phyloP scores from a whole-genome alignment of 2,329 filamentous ascomycete genomes.

The Verruconis gallopava region DNA sequence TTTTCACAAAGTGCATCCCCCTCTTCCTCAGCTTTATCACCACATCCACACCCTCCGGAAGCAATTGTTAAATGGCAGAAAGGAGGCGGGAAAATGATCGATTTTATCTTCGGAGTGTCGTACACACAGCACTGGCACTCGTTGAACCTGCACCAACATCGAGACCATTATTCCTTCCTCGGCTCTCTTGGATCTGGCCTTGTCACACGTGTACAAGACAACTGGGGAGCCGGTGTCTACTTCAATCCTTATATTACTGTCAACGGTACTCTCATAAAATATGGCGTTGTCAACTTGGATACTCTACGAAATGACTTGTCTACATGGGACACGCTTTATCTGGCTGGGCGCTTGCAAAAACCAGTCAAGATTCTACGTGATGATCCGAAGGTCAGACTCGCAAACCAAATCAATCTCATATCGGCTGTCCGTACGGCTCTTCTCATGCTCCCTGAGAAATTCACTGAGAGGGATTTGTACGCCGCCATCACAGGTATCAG shows the following conservation, averaged over 20 bases:
- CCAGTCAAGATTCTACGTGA: constrained; percentile 96
- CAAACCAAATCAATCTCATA: constrained; percentile 91
- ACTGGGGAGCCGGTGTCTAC: constrained; percentile 85
- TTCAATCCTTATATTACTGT: constrained; percentile 94
- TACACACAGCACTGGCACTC: constrained; percentile 96
- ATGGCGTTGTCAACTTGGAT: constrained; percentile 88
- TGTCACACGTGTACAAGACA: constrained; percentile 76
- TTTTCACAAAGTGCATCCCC: constrained; percentile 60
- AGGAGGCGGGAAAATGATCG: constrained; percentile 88
- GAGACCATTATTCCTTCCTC: constrained; percentile 81
- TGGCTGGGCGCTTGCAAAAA: constrained; percentile 93
- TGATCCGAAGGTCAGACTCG: constrained; percentile 79
- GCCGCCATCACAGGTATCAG: constrained; percentile 83
- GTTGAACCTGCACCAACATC: constrained; percentile 77
- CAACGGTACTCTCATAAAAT: constrained; percentile 94
- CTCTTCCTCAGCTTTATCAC: constrained; percentile 32
- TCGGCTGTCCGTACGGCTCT: constrained; percentile 84
- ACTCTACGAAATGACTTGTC: constrained; percentile 77
- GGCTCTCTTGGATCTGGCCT: constrained; percentile 72
- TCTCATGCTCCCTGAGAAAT: constrained; percentile 67
- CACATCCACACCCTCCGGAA: constrained; percentile 70
- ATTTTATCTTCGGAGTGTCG: constrained; percentile 93
- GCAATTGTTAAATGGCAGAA: constrained; percentile 77
- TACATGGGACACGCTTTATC: constrained; percentile 87
- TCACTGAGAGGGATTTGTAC: constrained; percentile 81